These are phyloP conservation scores for Rosa lucieae DNA, from an alignment of 306 rosid species.

Conservation along the genomic window DNA sequence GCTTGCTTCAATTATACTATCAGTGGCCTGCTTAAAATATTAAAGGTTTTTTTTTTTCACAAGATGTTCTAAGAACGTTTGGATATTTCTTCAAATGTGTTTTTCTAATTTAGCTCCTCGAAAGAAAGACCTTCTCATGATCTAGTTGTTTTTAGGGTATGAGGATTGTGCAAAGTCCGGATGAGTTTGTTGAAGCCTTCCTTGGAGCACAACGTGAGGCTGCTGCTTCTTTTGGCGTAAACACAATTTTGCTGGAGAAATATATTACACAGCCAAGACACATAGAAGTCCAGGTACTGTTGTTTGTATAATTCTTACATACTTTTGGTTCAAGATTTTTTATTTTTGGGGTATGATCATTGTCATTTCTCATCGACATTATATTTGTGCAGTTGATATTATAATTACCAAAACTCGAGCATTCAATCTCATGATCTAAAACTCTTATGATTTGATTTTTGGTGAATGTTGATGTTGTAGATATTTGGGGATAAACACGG, in stretches of 20 bases:
- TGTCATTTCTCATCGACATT: neutral
- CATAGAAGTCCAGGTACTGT: constrained; percentile 91
- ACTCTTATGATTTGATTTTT: neutral
- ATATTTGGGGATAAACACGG: constrained; percentile 95
- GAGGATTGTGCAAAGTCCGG: constrained; percentile 90
- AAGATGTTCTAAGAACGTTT: neutral
- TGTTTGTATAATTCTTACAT: constrained; percentile 20
- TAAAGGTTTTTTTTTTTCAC: neutral
- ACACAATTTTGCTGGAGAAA: constrained; percentile 91
- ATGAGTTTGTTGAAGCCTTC: constrained; percentile 85
- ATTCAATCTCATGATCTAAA: constrained; percentile 11
- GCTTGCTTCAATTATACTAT: neutral
- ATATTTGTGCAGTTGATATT: neutral
- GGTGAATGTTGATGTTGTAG: constrained; percentile 42
- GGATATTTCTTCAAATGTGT: neutral
- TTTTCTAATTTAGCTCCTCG: neutral
- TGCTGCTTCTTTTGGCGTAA: constrained; percentile 92
- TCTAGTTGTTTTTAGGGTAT: constrained; percentile 68
- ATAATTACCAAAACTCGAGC: constrained; percentile 1
- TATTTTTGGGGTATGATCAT: neutral
- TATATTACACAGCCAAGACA: constrained; percentile 92
- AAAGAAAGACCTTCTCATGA: constrained; percentile 24
- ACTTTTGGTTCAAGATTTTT: neutral
- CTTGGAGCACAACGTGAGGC: constrained; percentile 99
- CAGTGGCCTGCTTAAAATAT: neutral